Conservation (phyloP, 2,329 filamentous ascomycete genomes). For the Tolypocladium tundrense region DNA sequence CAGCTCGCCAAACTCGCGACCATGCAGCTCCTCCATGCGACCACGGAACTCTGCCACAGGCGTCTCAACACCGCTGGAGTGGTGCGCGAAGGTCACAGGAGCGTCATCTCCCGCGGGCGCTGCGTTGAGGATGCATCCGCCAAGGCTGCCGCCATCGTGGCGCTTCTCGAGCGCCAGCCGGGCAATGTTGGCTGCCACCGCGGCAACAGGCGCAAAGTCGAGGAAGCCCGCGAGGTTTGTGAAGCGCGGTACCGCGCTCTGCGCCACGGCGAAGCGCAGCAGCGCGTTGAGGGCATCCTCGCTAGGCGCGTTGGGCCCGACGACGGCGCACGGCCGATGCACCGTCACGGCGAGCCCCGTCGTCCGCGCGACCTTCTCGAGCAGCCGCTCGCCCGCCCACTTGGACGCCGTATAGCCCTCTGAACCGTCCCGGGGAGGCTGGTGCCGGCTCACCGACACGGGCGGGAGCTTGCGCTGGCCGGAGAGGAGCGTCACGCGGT, state of each 20-base stretch:
- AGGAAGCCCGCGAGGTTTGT: neutral
- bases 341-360: slow-evolving; percentile 14
- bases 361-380: slow-evolving; percentile 12
- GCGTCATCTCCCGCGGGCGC: neutral
- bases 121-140: neutral
- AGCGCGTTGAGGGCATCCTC: slow-evolving; percentile 5
- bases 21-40: neutral
- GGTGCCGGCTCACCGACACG: neutral
- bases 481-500: slow-evolving; percentile 9
- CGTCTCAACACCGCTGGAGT: neutral
- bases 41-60: neutral
- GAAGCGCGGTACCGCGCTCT: neutral
- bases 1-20: neutral
- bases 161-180: neutral
- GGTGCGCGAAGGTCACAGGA: neutral
- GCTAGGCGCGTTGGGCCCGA: slow-evolving; percentile 8
- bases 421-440: slow-evolving; percentile 9
- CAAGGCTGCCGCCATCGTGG: neutral
- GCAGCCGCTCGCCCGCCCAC: slow-evolving; percentile 20
- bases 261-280: neutral
- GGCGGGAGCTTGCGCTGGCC: neutral
- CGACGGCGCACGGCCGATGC: slow-evolving; percentile 14
- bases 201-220: neutral
- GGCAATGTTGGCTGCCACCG: neutral
- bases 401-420: slow-evolving; percentile 21